Evolutionary conservation across 2,329 filamentous ascomycete genomes (phyloP).

Genomic region (Helicocarpus griseus): DNA sequence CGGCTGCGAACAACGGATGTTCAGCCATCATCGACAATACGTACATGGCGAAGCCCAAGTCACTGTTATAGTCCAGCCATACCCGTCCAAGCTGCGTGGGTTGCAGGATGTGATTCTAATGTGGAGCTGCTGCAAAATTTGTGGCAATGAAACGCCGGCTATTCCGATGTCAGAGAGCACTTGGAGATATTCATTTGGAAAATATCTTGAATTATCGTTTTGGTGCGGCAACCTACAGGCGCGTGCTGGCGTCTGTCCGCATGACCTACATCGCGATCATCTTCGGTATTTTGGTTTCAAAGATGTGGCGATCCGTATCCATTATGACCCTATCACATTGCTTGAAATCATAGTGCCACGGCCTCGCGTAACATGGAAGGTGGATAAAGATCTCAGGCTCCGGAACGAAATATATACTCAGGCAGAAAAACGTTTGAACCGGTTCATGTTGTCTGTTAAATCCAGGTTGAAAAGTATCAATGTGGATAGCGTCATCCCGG

Average conservation of each 20-base stretch:
- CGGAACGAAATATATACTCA: constrained; percentile 85
- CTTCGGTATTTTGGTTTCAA: constrained; percentile 85
- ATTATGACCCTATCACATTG: constrained; percentile 85
- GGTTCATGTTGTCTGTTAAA: constrained; percentile 82
- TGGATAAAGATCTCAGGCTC: constrained; percentile 81
- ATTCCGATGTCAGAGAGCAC: constrained; percentile 87
- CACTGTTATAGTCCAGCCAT: constrained; percentile 77
- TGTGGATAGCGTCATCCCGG: constrained; percentile 78
- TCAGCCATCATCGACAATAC: constrained; percentile 90
- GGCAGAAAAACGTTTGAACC: constrained; percentile 70
- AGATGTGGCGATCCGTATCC: constrained; percentile 75
- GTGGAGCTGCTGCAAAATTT: constrained; percentile 95
- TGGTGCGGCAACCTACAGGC: constrained; percentile 77
- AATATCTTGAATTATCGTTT: constrained; percentile 95
- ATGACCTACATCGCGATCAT: constrained; percentile 88
- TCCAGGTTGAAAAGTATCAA: constrained; percentile 78
- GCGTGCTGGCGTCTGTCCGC: constrained; percentile 69
- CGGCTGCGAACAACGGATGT: constrained; percentile 79
- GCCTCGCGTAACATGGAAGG: constrained; percentile 90
- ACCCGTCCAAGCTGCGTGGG: constrained; percentile 54
- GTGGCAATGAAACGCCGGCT: constrained; percentile 79
- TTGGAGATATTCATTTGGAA: constrained; percentile 97
- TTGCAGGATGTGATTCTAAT: constrained; percentile 74
- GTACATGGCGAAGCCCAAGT: constrained; percentile 93
- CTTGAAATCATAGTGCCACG: constrained; percentile 91